Conservation (phyloP, 108 stramenopile genomes). For the Skeletonema grethae region DNA sequence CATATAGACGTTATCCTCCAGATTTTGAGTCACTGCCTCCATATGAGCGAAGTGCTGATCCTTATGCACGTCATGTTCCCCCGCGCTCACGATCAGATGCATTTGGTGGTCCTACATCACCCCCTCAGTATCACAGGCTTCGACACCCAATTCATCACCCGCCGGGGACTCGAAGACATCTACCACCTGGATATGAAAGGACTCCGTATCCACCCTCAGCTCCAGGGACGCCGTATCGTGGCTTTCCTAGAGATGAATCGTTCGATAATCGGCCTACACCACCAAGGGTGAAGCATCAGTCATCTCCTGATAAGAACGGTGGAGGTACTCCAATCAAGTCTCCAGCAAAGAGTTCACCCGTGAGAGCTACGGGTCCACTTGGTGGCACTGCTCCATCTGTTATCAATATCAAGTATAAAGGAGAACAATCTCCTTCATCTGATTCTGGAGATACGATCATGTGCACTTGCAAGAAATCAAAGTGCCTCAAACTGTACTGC, state of each 20-base stretch:
- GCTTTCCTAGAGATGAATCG: background rate
- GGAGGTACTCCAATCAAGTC: background rate
- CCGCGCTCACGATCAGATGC: background rate
- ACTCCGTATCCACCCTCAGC: background rate
- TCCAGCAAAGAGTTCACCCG: background rate
- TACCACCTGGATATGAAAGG: constrained; percentile 6
- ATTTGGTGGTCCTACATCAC: background rate
- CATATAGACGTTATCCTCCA: background rate
- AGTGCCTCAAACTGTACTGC: constrained; percentile 98
- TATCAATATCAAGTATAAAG: background rate
- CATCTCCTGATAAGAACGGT: background rate
- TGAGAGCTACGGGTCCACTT: background rate
- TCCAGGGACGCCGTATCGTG: background rate
- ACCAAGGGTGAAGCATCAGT: background rate
- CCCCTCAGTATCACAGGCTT: background rate
- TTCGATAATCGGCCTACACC: background rate
- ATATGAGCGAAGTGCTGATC: background rate
- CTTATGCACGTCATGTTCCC: constrained; percentile 2
- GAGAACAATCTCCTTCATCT: background rate
- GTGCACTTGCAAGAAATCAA: constrained; percentile 97
- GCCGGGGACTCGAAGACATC: background rate
- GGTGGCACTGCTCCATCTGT: background rate
- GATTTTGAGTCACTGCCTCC: constrained; percentile 1
- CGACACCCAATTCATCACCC: background rate
- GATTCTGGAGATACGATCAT: constrained; percentile 31